phyloP scores from a whole-genome alignment of 106 monocot species.

The Narthecium ossifragum region DNA sequence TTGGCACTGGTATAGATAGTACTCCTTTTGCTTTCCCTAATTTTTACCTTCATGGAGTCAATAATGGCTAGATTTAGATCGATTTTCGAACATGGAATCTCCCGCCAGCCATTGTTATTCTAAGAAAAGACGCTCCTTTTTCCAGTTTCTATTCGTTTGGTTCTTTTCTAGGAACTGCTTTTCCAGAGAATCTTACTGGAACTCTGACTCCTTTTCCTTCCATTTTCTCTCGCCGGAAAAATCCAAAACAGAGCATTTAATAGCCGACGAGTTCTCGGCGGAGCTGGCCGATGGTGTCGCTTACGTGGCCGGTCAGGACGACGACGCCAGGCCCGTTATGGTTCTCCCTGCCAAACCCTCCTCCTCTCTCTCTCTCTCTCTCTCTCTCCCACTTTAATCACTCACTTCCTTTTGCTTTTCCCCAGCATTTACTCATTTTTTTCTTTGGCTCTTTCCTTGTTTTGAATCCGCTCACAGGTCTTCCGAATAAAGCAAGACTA shows the following conservation, averaged over 20 bases:
- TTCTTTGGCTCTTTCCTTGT: slow-evolving; percentile 4
- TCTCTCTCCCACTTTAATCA: neutral
- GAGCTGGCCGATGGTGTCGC: slow-evolving; percentile 86
- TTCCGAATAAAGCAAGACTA: slow-evolving; percentile 95
- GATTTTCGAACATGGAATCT: too few species aligned
- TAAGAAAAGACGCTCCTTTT: too few species aligned
- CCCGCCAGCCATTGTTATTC: too few species aligned
- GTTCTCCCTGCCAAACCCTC: slow-evolving; percentile 17
- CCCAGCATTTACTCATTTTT: too few species aligned
- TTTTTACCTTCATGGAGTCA: too few species aligned
- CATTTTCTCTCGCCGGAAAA: neutral
- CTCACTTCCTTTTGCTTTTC: neutral
- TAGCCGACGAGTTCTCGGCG: slow-evolving; percentile 90
- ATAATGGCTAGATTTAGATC: too few species aligned
- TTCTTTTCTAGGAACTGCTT: neutral
- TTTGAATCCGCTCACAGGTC: too few species aligned
- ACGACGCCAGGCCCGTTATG: slow-evolving; percentile 83
- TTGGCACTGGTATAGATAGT: slow-evolving; percentile 78
- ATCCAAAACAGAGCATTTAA: slow-evolving; percentile 60
- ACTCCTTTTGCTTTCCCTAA: neutral
- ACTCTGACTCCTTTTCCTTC: neutral
- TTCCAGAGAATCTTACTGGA: slow-evolving; percentile 1
- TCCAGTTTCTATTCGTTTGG: neutral
- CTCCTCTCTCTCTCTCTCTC: slow-evolving; percentile 1
- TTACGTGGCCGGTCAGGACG: slow-evolving; percentile 87